Base-by-base conservation (phyloP, 805 yeast genomes). In the Saccharomycopsis sp. region DNA sequence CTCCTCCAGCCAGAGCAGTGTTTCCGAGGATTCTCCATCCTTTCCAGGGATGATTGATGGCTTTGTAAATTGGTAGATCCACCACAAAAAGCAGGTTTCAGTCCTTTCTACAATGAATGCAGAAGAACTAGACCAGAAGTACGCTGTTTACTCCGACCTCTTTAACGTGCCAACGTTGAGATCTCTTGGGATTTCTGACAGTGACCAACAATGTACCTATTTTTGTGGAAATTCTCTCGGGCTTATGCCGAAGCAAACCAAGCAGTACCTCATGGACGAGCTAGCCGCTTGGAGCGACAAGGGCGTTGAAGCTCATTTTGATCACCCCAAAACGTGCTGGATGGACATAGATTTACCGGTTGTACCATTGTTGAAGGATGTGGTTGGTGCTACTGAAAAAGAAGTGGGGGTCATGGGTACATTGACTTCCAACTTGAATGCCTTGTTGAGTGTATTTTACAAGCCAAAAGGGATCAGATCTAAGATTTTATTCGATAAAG, bases 211-310 rank as follows among this genome's bases (percentile, higher is more conserved):
- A 6, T 63, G 72, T 9, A 64, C 70, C 17, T 89, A 88, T 55
- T 64, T 88, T 35, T 86, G 95, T 60, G 97, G 97, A 2, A 89
- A 88, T 63, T 85, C 95, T n/a, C 71, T 88, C 5, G 97, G 97
- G 0, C 62, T 88, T 45, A 82, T 86, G 88, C 96, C 97, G 0
- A 64, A 60, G 38, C 54, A 64, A 5, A 77, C 88, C 0, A 63
- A 72, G 25, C 48, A 50, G 5, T 81, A 82, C 12, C 63, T 88
- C 12, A 59, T 60, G 36, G 68, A 64, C 30, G 96, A 88, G 58
- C 62, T 88, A 36, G 71, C 76, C 49, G 94, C 92, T 0, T 88
- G 97, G 97, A 66, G 74, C 22, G 65, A 58, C 20, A 63, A 87
- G 25, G 97, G 78, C 2, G 97, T 88, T 5, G 87, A 82, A 48